These are phyloP conservation scores for Pyrenochaeta sp. DNA, from an alignment of 2,329 filamentous ascomycete species.

Conservation along the genomic window DNA sequence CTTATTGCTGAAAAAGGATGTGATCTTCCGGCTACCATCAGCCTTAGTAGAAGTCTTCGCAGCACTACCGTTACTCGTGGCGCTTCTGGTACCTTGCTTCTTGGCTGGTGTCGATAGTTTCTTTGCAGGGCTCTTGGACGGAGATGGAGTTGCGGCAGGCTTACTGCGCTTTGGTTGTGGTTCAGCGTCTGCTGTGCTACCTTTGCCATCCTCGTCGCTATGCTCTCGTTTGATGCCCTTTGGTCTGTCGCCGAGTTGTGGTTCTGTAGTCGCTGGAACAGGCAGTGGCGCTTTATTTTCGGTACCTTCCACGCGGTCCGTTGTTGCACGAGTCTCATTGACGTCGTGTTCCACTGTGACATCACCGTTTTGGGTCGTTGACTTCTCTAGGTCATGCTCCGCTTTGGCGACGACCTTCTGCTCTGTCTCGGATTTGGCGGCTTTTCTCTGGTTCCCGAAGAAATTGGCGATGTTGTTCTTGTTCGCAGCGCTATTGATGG, in stretches of 20 bases:
- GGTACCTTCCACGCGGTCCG: constrained; percentile 53
- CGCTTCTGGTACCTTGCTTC: constrained; percentile 60
- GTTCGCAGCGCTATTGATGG: constrained; percentile 84
- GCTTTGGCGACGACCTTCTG: constrained; percentile 20
- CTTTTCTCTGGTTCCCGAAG: constrained; percentile 70
- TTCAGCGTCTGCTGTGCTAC: constrained; percentile 40
- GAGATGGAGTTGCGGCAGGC: constrained; percentile 20
- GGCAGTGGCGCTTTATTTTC: constrained; percentile 64
- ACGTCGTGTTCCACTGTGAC: constrained; percentile 49
- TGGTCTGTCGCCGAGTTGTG: constrained; percentile 24
- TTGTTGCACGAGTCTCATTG: constrained; percentile 54
- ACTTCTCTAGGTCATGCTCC: constrained; percentile 34
- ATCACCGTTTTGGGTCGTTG: constrained; percentile 35
- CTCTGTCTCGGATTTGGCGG: constrained; percentile 31
- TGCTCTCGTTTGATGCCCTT: constrained; percentile 60
- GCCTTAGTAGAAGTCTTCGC: constrained; percentile 54
- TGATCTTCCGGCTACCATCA: constrained; percentile 65
- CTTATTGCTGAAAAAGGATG: constrained; percentile 64
- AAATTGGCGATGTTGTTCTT: constrained; percentile 95
- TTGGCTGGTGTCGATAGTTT: constrained; percentile 35
- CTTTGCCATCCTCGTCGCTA: constrained; percentile 44
- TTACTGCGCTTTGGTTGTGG: constrained; percentile 52
- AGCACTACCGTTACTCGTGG: constrained; percentile 63
- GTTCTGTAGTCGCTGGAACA: constrained; percentile 30
- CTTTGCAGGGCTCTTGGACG: constrained; percentile 38